Evolutionary conservation across 306 rosid species (phyloP).

Genomic region (Datisca glomerata): DNA sequence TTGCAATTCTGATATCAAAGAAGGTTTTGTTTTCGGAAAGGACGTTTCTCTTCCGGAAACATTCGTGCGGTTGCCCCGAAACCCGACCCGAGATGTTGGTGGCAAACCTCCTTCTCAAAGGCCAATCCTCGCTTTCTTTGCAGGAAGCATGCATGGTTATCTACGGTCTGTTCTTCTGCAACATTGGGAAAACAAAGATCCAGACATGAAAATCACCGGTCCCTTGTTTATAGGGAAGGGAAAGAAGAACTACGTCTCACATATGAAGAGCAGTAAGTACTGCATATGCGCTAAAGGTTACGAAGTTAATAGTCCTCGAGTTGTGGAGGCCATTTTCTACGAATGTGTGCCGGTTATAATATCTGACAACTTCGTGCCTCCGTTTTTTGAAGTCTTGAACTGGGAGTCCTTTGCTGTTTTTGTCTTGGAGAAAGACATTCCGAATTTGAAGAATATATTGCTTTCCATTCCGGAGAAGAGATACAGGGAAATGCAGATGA

Average conservation of each 20-base stretch:
- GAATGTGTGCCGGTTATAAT: constrained; percentile 88
- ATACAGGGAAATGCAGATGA: constrained; percentile 62
- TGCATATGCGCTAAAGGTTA: constrained; percentile 93
- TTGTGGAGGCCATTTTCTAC: constrained; percentile 69
- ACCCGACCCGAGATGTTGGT: constrained; percentile 58
- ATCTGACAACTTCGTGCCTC: constrained; percentile 94
- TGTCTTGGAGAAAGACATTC: constrained; percentile 61
- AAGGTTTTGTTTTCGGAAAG: constrained; percentile 83
- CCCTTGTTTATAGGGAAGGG: constrained; percentile 43
- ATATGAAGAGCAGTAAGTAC: constrained; percentile 82
- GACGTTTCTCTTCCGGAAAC: constrained; percentile 95
- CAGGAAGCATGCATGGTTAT: constrained; percentile 77
- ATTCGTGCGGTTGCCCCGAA: constrained; percentile 28
- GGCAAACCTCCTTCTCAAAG: constrained; percentile 66
- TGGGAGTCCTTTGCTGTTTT: constrained; percentile 95
- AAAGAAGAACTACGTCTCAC: constrained; percentile 35
- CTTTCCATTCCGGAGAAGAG: constrained; percentile 56
- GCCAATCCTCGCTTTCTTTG: constrained; percentile 70
- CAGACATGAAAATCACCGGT: constrained; percentile 71
- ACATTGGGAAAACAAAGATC: constrained; percentile 79
- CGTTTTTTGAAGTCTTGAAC: constrained; percentile 63
- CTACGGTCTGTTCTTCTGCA: constrained; percentile 56
- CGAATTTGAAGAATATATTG: constrained; percentile 59
- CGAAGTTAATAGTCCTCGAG: constrained; percentile 90
- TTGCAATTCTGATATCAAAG: constrained; percentile 80